phyloP scores from a whole-genome alignment of 768 basidiomycete species.

The Piloderma croceum region DNA sequence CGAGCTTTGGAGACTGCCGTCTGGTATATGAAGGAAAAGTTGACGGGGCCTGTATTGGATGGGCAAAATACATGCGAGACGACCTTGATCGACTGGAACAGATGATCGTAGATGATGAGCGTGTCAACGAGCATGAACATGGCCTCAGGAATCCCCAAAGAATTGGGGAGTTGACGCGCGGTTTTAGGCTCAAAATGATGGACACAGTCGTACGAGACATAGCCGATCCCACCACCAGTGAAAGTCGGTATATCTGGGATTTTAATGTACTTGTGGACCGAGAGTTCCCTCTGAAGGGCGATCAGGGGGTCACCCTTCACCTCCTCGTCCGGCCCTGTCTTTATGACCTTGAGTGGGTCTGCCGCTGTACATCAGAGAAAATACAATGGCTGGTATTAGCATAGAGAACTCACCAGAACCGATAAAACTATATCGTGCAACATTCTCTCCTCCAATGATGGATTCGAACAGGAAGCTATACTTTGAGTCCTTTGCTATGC shows the following conservation, averaged over 20 bases:
- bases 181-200: slow-evolving; percentile 97
- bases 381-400: not conserved
- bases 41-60: slow-evolving; percentile 55
- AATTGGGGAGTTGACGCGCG: slow-evolving; percentile 65
- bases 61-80: slow-evolving; percentile 95
- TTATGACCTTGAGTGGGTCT: slow-evolving; percentile 94
- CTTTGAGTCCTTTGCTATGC: slow-evolving; percentile 85
- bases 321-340: slow-evolving; percentile 81
- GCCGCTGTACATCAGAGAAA: slow-evolving; percentile 3
- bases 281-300: slow-evolving; percentile 79
- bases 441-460: slow-evolving; percentile 82
- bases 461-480: slow-evolving; percentile 96
- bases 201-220: slow-evolving; percentile 94
- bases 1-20: slow-evolving; percentile 81
- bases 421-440: slow-evolving; percentile 93
- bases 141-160: slow-evolving; percentile 87
- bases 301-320: slow-evolving; percentile 82
- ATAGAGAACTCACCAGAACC: slow-evolving; percentile 71
- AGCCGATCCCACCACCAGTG: slow-evolving; percentile 96
- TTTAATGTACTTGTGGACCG: slow-evolving; percentile 83
- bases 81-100: slow-evolving; percentile 90
- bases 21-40: slow-evolving; percentile 81
- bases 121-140: slow-evolving; percentile 97
- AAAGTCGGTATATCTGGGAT: slow-evolving; percentile 91
- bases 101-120: slow-evolving; percentile 93